phyloP scores from a whole-genome alignment of 176 grass and related monocot genomes.

The Elaeis guineensis region DNA sequence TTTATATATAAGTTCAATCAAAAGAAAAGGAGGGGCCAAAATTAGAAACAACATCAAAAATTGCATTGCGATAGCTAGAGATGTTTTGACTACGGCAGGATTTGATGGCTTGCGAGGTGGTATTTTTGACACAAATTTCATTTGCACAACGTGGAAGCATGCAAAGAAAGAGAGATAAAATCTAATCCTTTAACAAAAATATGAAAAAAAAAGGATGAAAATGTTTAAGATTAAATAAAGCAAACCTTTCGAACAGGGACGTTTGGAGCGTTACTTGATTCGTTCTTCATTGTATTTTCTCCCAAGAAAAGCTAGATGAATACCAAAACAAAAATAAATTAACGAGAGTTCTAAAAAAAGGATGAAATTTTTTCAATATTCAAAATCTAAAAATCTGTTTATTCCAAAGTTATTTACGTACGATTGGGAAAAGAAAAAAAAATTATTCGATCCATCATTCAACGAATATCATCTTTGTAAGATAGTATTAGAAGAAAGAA shows the following conservation, averaged over 20 bases:
- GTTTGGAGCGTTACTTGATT: neutral
- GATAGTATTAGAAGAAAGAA: too few species aligned
- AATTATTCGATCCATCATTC: too few species aligned
- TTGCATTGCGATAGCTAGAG: constrained; percentile 1
- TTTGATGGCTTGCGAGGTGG: constrained; percentile 13
- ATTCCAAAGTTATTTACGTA: too few species aligned
- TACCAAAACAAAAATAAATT: too few species aligned
- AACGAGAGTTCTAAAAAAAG: too few species aligned
- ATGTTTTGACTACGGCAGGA: constrained; percentile 7
- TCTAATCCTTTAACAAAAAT: neutral
- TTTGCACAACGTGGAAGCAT: neutral
- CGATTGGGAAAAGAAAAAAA: too few species aligned
- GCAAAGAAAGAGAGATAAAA: too few species aligned
- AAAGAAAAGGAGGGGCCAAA: neutral
- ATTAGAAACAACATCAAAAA: neutral
- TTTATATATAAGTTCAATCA: neutral
- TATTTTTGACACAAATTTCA: constrained; percentile 29
- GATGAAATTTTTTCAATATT: too few species aligned
- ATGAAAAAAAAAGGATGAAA: neutral
- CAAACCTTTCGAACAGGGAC: neutral
- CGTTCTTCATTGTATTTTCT: constrained; percentile 1
- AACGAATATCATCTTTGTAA: too few species aligned
- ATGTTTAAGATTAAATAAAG: neutral
- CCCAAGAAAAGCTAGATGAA: neutral
- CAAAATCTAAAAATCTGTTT: too few species aligned